Conservation (phyloP, 1,284 basidiomycete genomes). For the Leucoagaricus sp. region DNA sequence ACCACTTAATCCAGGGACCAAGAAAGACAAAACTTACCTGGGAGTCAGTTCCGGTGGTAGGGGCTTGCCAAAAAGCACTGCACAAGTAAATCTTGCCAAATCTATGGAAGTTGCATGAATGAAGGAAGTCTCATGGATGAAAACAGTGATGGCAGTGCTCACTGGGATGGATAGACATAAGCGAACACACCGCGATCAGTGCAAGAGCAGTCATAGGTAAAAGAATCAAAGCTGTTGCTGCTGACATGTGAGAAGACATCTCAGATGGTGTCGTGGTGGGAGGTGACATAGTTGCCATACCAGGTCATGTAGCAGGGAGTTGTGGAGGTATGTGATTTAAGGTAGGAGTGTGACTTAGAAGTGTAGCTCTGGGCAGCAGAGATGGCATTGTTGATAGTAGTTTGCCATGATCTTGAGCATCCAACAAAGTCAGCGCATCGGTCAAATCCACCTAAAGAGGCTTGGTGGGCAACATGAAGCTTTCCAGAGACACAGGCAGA, state of each 20-base stretch:
- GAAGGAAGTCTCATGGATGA: neutral
- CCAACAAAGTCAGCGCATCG: slow-evolving; percentile 41
- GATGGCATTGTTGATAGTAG: slow-evolving; percentile 35
- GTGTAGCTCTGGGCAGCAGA: slow-evolving; percentile 43
- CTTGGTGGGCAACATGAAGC: slow-evolving; percentile 33
- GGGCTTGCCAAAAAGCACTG: slow-evolving; percentile 47
- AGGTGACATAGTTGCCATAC: slow-evolving; percentile 46
- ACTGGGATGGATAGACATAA: slow-evolving; percentile 44
- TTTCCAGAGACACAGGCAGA: slow-evolving; percentile 36
- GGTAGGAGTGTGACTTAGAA: slow-evolving; percentile 35
- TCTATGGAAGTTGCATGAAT: slow-evolving; percentile 20
- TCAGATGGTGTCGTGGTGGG: slow-evolving; percentile 40
- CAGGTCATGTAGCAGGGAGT: slow-evolving; percentile 47
- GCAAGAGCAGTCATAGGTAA: slow-evolving; percentile 48
- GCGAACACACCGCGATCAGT: slow-evolving; percentile 41
- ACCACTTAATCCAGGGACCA: no score
- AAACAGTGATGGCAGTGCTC: slow-evolving; percentile 14
- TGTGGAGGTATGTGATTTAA: slow-evolving; percentile 32
- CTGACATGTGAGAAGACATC: slow-evolving; percentile 41
- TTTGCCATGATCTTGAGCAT: slow-evolving; percentile 40
- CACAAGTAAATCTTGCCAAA: slow-evolving; percentile 47
- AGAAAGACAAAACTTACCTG: slow-evolving; percentile 26
- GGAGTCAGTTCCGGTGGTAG: slow-evolving; percentile 49
- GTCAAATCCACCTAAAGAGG: no score
- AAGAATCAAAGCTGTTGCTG: slow-evolving; percentile 34